phyloP scores from a whole-genome alignment of 2,329 filamentous ascomycete species.

The Bipolaris sorokiniana region DNA sequence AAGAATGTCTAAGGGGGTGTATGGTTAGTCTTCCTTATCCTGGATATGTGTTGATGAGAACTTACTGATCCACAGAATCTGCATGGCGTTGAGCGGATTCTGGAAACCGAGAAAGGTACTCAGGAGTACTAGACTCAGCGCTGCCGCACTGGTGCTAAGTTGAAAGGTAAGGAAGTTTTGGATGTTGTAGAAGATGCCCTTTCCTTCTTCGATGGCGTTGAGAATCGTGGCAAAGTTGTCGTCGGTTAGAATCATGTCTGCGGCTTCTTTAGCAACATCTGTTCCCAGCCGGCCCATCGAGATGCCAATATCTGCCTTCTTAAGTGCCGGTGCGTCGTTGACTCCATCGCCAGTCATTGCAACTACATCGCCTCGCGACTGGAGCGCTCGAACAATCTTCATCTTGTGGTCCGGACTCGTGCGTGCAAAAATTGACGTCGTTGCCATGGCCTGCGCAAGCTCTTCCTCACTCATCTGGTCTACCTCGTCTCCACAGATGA shows the following conservation, averaged over 20 bases:
- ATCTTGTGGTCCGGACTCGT: constrained; percentile 98
- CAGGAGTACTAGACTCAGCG: constrained; percentile 86
- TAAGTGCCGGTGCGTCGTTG: constrained; percentile 94
- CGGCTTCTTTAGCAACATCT: constrained; percentile 94
- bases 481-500: constrained; percentile 89
- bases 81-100: constrained; percentile 97
- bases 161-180: constrained; percentile 99
- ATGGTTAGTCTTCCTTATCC: constrained; percentile 21
- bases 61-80: constrained; percentile 99
- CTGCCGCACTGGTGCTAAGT: constrained; percentile 93
- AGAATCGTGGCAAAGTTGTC: constrained; percentile 92
- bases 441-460: constrained; percentile 80
- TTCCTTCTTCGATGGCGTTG: constrained; percentile 95
- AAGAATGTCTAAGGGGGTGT: constrained; percentile 75
- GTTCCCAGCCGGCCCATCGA: constrained; percentile 95
- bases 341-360: constrained; percentile 99
- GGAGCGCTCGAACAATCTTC: constrained; percentile 91
- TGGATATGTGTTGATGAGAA: constrained; percentile 26
- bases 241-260: constrained; percentile 91
- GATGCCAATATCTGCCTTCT: constrained; percentile 97
- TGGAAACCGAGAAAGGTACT: constrained; percentile 93
- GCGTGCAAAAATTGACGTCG: constrained; percentile 92
- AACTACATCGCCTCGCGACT: constrained; percentile 92
- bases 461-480: constrained; percentile 88
- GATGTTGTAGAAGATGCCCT: constrained; percentile 99